Evolutionary conservation across 331 rosid species (phyloP).

Genomic region (Dryas integrifolia): DNA sequence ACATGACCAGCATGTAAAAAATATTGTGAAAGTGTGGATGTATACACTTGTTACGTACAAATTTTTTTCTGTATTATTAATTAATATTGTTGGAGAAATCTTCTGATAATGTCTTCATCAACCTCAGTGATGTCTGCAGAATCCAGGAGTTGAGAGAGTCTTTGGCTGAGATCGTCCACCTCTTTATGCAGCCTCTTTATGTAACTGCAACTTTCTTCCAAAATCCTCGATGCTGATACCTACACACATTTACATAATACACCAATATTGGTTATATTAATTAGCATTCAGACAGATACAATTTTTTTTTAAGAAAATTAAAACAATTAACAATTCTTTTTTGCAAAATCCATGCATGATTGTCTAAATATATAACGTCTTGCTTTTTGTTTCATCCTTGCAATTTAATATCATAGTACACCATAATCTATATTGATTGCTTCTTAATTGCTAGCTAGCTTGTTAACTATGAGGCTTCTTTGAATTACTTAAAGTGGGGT

Average conservation of each 20-base stretch:
- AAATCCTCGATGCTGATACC: conserved; percentile 46
- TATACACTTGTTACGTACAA: too few species aligned
- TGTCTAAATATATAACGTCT: background rate
- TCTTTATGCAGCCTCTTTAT: conserved; percentile 61
- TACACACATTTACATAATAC: conserved; percentile 9
- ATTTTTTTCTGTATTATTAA: background rate
- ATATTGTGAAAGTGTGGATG: too few species aligned
- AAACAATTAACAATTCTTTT: too few species aligned
- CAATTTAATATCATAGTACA: too few species aligned
- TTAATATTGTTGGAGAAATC: conserved; percentile 29
- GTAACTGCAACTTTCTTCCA: conserved; percentile 62
- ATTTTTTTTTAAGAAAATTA: too few species aligned
- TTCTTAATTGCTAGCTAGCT: background rate
- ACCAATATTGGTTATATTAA: too few species aligned
- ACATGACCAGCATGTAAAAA: too few species aligned
- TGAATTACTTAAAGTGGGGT: too few species aligned
- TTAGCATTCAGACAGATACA: too few species aligned
- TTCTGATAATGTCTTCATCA: conserved; percentile 43
- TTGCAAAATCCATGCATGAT: background rate
- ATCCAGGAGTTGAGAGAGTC: conserved; percentile 50
- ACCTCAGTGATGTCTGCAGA: conserved; percentile 40
- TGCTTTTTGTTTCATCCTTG: background rate
- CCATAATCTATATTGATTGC: too few species aligned
- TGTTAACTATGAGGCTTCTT: too few species aligned
- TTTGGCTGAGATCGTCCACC: conserved; percentile 54